Base-by-base conservation (phyloP, 495 filamentous ascomycete genomes). In the Penicillium cinerascens region DNA sequence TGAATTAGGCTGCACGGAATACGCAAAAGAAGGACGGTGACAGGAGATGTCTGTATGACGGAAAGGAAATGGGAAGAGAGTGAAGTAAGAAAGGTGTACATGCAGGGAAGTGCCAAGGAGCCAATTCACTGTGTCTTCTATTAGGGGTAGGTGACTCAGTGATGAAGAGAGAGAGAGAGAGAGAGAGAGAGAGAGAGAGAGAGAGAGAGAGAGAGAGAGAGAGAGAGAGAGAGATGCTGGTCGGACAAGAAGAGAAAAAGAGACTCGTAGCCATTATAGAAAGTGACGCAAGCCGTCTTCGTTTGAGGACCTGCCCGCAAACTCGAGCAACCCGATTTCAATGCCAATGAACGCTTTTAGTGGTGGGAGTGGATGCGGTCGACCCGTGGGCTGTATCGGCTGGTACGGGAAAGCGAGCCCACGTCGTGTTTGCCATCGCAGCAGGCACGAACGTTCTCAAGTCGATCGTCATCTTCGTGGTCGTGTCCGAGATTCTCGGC, bases 371-470 rank as follows among this genome's bases (percentile, higher is more conserved):
- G 69, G 27, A 58, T 68, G 21, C 72, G 72, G 48, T 75, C 69
- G 25, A 66, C 61, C 23, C 65, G 60, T 4, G 74, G 72, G 58
- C 74, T 77, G 39, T 68, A 76, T 18, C 69, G 67, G 44, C 74
- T 76, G 16, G 61, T 74, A 43, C 77, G 68, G 10, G 73, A 69
- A 13, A 81, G 69, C 25, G 77, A 77, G 43, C 77, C 66, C 38
- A 81, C 78, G 52, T 78, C 74, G 48, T 78, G 75, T 26, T 89
- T 92, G 56, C 90, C 93, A 82, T 97, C 93, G 70, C 93, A 98
- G 73, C 93, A 98, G 47, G 91, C 92, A 65, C 93, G 79, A 43
- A 98, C 93, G 64, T 98, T 96, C 73, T 96, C 95, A 57, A 98
- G 77, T 51, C 84, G 76, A 61, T 91, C 88, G 15, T 82, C 72